phyloP scores from a whole-genome alignment of 1,284 basidiomycete species.

The Peniophora sp. region DNA sequence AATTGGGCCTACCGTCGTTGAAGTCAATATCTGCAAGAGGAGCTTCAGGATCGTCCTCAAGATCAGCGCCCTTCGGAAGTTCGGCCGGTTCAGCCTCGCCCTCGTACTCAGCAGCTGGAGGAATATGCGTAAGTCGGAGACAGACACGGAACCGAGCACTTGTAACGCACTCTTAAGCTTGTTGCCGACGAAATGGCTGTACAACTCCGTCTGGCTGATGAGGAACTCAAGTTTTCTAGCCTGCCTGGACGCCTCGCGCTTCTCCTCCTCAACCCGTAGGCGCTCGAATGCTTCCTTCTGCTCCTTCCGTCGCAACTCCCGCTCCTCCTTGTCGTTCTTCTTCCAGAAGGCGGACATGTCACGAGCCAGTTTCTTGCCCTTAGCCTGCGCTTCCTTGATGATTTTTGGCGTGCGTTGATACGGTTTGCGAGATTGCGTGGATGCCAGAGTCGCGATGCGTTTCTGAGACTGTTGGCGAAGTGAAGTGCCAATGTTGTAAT shows the following conservation, averaged over 20 bases:
- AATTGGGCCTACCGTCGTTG: conserved; percentile 67
- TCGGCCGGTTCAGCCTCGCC: conserved; percentile 47
- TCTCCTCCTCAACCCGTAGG: conserved; percentile 93
- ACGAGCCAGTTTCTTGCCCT: conserved; percentile 83
- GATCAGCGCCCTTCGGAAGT: conserved; percentile 52
- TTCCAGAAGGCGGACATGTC: conserved; percentile 98
- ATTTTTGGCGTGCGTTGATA: conserved; percentile 77
- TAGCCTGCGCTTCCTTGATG: conserved; percentile 83
- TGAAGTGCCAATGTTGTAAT: conserved; percentile 57
- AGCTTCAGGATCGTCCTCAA: conserved; percentile 41
- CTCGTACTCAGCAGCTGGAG: conserved; percentile 80
- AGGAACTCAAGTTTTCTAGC: conserved; percentile 98
- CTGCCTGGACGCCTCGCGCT: conserved; percentile 90
- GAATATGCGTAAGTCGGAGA: conserved; percentile 9
- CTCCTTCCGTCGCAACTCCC: conserved; percentile 88
- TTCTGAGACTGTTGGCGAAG: conserved; percentile 63
- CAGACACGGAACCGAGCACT: conserved; percentile 6
- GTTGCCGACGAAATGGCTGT: conserved; percentile 98
- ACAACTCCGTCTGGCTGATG: conserved; percentile 98
- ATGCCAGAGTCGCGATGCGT: conserved; percentile 70
- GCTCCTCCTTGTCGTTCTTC: conserved; percentile 95
- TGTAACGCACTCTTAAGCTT: conserved; percentile 85
- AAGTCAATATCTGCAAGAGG: conserved; percentile 81
- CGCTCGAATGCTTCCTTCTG: conserved; percentile 91
- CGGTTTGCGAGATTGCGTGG: conserved; percentile 76